Evolutionary conservation across 2,329 filamentous ascomycete species (phyloP).

Genomic region (Hypoxylon sp.): DNA sequence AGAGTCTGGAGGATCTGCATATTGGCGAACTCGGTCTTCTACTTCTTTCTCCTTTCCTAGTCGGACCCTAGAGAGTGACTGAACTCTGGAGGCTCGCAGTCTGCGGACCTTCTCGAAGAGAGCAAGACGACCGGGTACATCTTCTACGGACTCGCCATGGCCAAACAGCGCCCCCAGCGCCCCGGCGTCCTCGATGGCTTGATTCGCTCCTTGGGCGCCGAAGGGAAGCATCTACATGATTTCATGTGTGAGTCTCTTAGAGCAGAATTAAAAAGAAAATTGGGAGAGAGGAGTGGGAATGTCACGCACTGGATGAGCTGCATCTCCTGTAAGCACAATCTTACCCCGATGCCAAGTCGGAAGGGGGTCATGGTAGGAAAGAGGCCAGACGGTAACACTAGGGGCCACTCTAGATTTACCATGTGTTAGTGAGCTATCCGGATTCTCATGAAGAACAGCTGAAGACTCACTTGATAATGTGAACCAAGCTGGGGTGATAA

Average conservation of each 20-base stretch:
- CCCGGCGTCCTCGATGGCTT: constrained; percentile 55
- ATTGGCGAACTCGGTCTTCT: constrained; percentile 42
- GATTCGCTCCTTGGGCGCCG: constrained; percentile 53
- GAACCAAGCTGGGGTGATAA: constrained; percentile 44
- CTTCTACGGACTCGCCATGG: constrained; percentile 25
- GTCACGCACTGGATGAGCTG: constrained; percentile 52
- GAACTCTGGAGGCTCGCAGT: constrained; percentile 46
- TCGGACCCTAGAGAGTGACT: constrained; percentile 46
- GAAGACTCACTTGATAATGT: constrained; percentile 46
- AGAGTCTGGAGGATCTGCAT: constrained; percentile 38
- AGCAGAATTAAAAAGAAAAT: background rate
- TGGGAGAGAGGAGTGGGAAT: background rate
- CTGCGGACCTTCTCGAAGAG: constrained; percentile 48
- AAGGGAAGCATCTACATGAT: constrained; percentile 51
- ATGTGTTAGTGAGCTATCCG: constrained; percentile 2
- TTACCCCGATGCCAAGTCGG: constrained; percentile 47
- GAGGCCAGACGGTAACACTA: constrained; percentile 47
- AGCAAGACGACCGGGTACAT: constrained; percentile 40
- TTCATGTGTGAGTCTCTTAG: background rate
- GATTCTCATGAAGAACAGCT: background rate
- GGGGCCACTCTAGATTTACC: constrained; percentile 23
- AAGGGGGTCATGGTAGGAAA: constrained; percentile 51
- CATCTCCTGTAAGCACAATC: constrained; percentile 53
- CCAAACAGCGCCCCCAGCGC: constrained; percentile 49
- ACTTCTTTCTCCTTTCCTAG: constrained; percentile 44